A percentile compares a stretch with the other conserved stretches of the same genome.
These are phyloP conservation scores for Monsonia emarginata DNA, from an alignment of 441 rosid species.

Conservation along the genomic window DNA sequence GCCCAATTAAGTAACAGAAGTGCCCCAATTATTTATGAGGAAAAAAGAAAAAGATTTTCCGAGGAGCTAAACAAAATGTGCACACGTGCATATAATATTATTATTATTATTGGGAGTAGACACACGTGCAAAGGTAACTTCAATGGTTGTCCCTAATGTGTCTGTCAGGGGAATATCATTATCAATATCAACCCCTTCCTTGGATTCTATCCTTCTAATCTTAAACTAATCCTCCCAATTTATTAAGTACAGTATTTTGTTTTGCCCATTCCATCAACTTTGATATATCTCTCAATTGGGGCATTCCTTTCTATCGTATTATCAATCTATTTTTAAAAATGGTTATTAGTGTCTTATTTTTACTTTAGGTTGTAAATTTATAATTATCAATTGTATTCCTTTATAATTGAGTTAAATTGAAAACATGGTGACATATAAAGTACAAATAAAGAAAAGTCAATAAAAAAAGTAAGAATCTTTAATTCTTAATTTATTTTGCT, in stretches of 20 bases:
- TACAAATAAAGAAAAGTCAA: no score
- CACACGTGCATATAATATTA: slow-evolving; percentile 38
- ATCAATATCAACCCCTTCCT: slow-evolving; percentile 38
- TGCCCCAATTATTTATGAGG: slow-evolving; percentile 6
- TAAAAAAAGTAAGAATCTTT: no score
- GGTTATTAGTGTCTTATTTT: no score
- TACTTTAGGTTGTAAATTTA: no score
- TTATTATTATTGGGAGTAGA: slow-evolving; percentile 15
- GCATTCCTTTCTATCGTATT: not conserved
- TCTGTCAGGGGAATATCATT: slow-evolving; percentile 38
- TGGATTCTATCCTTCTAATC: slow-evolving; percentile 36
- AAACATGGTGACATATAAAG: no score
- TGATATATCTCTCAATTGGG: no score
- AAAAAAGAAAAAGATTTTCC: slow-evolving; percentile 17
- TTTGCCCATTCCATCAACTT: no score
- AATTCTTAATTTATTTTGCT: no score
- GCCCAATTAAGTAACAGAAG: not conserved
- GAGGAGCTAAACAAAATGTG: slow-evolving; percentile 22
- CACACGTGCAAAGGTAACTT: slow-evolving; percentile 42
- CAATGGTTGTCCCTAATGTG: slow-evolving; percentile 37
- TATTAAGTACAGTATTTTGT: no score
- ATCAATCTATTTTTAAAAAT: no score
- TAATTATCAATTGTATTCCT: no score
- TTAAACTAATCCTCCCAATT: slow-evolving; percentile 15
- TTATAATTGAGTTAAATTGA: no score